phyloP scores from a whole-genome alignment of 2,329 filamentous ascomycete genomes.

The Metarhizium rileyi region DNA sequence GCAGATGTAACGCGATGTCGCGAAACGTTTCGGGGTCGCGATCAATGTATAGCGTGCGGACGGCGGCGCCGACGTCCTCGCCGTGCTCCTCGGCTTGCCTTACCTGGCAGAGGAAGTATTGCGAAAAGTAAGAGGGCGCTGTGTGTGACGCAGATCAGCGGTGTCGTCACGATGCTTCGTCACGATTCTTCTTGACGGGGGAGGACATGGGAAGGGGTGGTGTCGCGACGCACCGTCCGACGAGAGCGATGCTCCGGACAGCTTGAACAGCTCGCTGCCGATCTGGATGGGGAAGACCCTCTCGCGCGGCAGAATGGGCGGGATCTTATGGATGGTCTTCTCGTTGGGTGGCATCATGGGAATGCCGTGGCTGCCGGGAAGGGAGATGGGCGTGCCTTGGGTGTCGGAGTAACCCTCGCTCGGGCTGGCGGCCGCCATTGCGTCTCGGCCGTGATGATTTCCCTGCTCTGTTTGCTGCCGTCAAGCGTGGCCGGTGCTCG shows the following conservation, averaged over 20 bases:
- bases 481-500: too few relatives aligned
- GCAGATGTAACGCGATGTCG: conserved; percentile 83
- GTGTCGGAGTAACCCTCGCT: conserved; percentile 13
- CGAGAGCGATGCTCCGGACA: conserved; percentile 63
- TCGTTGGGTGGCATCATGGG: conserved; percentile 16
- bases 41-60: conserved; percentile 89
- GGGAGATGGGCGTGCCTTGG: conserved; percentile 8
- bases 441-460: background rate
- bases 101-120: conserved; percentile 83
- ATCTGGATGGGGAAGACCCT: conserved; percentile 69
- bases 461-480: background rate
- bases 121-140: conserved; percentile 95
- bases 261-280: conserved; percentile 60
- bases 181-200: too few relatives aligned
- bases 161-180: too few relatives aligned
- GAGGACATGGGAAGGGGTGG: background rate
- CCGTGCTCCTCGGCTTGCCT: conserved; percentile 50
- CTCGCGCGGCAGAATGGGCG: conserved; percentile 54
- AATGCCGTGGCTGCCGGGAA: conserved; percentile 10
- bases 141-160: too few relatives aligned
- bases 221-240: conserved; percentile 50
- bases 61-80: conserved; percentile 33
- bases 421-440: conserved; percentile 19
- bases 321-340: conserved; percentile 36
- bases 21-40: conserved; percentile 81